Evolutionary conservation across 2,329 filamentous ascomycete genomes (phyloP).

Genomic region (Aureobasidium sp.): DNA sequence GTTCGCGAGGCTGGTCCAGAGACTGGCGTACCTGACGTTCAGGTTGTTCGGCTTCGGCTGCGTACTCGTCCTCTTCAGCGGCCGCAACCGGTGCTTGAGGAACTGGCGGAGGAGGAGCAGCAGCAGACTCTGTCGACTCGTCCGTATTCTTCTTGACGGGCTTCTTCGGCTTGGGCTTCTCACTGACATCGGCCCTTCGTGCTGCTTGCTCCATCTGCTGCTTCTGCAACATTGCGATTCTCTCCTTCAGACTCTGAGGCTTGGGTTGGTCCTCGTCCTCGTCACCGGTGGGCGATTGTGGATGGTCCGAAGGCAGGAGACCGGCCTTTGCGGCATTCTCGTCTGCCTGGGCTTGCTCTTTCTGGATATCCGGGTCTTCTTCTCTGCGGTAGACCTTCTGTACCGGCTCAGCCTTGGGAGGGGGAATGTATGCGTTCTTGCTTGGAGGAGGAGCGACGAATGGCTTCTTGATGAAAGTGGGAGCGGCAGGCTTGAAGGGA

Average conservation of each 20-base stretch:
- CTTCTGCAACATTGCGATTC: conserved; percentile 87
- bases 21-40: conserved; percentile 2
- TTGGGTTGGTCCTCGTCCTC: conserved; percentile 74
- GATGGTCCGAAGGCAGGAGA: conserved; percentile 34
- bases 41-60: neutral
- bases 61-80: neutral
- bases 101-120: conserved; percentile 33
- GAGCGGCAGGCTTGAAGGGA: conserved; percentile 76
- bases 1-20: conserved; percentile 2
- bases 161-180: conserved; percentile 82
- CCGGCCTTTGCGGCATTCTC: conserved; percentile 65
- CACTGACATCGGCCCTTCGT: conserved; percentile 67
- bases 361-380: conserved; percentile 64
- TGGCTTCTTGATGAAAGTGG: conserved; percentile 86
- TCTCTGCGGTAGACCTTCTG: conserved; percentile 78
- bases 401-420: conserved; percentile 59
- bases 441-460: conserved; percentile 94
- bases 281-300: conserved; percentile 27
- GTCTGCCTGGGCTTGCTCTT: conserved; percentile 57
- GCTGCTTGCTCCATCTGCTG: conserved; percentile 87
- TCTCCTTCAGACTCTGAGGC: conserved; percentile 86
- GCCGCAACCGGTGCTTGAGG: conserved; percentile 15
- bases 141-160: conserved; percentile 53
- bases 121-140: conserved; percentile 22
- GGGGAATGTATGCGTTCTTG: conserved; percentile 81